Conservation (phyloP, 2,329 filamentous ascomycete genomes). For the Sarocladium strictum region DNA sequence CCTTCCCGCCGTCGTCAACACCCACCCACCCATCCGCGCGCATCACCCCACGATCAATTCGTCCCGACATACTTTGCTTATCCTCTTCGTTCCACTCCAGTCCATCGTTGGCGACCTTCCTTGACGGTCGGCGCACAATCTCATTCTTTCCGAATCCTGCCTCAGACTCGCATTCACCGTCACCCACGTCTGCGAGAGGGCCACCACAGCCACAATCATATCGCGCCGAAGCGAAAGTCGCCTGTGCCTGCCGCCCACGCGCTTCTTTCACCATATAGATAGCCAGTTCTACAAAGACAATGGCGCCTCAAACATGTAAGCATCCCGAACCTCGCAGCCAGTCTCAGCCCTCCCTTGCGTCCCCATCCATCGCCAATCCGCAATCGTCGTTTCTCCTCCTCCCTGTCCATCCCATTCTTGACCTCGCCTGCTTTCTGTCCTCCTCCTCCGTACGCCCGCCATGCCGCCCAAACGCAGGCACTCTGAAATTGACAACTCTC, state of each 20-base stretch:
- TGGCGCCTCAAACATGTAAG: conserved; percentile 17
- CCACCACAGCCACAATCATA: not conserved
- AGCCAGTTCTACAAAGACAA: conserved; percentile 4
- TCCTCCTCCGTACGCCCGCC: conserved; percentile 11
- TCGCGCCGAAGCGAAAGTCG: not conserved
- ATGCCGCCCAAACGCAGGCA: conserved; percentile 32
- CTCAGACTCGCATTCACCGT: not conserved
- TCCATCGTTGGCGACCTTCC: no score
- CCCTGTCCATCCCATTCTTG: not conserved
- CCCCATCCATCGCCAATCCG: not conserved
- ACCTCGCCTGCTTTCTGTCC: not conserved
- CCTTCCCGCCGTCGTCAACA: not conserved
- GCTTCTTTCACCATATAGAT: not conserved
- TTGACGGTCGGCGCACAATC: not conserved
- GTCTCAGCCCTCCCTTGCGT: conserved; percentile 7
- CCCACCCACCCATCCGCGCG: not conserved
- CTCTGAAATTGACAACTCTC: conserved; percentile 25
- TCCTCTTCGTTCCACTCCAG: no score
- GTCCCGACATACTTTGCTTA: not conserved
- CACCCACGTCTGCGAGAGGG: not conserved
- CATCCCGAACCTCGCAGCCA: not conserved
- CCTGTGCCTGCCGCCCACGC: not conserved
- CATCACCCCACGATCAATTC: not conserved
- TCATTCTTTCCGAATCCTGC: not conserved
- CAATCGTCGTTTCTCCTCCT: not conserved